Conservation (phyloP, 2,329 filamentous ascomycete species). For the Colletotrichum liriopes region DNA sequence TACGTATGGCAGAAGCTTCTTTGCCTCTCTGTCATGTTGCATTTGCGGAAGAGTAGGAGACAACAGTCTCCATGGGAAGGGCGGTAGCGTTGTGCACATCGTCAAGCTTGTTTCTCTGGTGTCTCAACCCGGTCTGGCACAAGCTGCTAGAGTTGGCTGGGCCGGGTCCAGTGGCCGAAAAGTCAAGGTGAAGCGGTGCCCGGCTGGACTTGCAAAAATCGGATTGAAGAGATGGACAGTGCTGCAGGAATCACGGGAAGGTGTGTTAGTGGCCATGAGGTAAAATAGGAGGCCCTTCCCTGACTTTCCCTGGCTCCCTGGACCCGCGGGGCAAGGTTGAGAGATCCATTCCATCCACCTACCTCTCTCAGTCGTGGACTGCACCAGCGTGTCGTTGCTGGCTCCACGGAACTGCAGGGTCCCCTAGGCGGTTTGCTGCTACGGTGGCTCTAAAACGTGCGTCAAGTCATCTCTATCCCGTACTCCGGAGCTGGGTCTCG, state of each 20-base stretch:
- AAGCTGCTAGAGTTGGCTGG: constrained; percentile 1
- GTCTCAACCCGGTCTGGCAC: constrained; percentile 5
- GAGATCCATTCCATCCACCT: constrained; percentile 8
- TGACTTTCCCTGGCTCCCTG: neutral
- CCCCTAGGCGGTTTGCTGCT: constrained; percentile 26
- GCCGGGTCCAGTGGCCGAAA: neutral
- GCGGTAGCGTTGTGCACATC: constrained; percentile 2
- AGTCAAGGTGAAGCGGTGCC: constrained; percentile 2
- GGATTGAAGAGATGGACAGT: constrained; percentile 2
- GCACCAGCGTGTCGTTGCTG: constrained; percentile 9
- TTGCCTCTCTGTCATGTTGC: neutral
- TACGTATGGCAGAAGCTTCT: neutral
- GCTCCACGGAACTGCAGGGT: constrained; percentile 29
- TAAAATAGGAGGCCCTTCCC: constrained; percentile 31
- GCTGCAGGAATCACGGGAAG: neutral
- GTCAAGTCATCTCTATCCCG: constrained; percentile 38
- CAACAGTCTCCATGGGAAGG: neutral
- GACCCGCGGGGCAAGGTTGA: constrained; percentile 6
- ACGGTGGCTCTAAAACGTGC: constrained; percentile 39
- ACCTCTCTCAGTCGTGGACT: constrained; percentile 13
- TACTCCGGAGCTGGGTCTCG: constrained; percentile 32
- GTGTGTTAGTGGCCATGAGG: constrained; percentile 8
- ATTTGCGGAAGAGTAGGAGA: neutral
- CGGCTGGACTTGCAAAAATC: constrained; percentile 6
- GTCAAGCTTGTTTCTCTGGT: neutral